phyloP scores from a whole-genome alignment of 345 rosid genomes.

The Lumnitzera littorea region DNA sequence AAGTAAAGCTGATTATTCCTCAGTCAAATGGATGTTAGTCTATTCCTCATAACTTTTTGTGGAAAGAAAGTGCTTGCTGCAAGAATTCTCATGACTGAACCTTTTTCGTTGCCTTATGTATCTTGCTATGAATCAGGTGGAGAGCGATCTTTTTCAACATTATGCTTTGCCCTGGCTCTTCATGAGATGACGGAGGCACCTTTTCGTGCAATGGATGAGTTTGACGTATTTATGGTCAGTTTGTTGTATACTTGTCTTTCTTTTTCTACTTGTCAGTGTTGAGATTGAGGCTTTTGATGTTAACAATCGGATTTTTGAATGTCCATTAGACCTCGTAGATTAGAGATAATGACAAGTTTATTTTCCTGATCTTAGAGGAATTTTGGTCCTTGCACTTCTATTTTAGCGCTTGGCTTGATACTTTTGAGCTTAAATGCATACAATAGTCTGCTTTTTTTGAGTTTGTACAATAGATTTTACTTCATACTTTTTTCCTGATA shows the following conservation, averaged over 20 bases:
- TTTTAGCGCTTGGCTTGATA: background rate
- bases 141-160: slow-evolving; percentile 93
- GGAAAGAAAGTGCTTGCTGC: background rate
- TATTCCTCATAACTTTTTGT: background rate
- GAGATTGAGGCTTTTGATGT: background rate
- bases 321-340: background rate
- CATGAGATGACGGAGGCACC: slow-evolving; percentile 93
- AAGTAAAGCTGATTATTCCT: too few relatives aligned
- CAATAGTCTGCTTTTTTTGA: too few relatives aligned
- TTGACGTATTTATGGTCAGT: slow-evolving; percentile 93
- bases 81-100: background rate
- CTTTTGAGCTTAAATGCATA: too few relatives aligned
- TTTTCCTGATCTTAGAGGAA: too few relatives aligned
- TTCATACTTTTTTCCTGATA: too few relatives aligned
- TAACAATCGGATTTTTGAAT: background rate
- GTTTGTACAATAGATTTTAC: too few relatives aligned
- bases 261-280: background rate
- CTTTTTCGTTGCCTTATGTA: slow-evolving; percentile 7
- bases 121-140: slow-evolving; percentile 48
- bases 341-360: background rate
- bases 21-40: too few relatives aligned
- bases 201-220: slow-evolving; percentile 98
- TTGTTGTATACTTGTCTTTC: background rate
- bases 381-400: too few relatives aligned
- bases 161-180: slow-evolving; percentile 91